Percentiles rank a stretch among this genome's conserved stretches.
Conservation (phyloP, 768 basidiomycete genomes). For the Psilocybe azurescens region DNA sequence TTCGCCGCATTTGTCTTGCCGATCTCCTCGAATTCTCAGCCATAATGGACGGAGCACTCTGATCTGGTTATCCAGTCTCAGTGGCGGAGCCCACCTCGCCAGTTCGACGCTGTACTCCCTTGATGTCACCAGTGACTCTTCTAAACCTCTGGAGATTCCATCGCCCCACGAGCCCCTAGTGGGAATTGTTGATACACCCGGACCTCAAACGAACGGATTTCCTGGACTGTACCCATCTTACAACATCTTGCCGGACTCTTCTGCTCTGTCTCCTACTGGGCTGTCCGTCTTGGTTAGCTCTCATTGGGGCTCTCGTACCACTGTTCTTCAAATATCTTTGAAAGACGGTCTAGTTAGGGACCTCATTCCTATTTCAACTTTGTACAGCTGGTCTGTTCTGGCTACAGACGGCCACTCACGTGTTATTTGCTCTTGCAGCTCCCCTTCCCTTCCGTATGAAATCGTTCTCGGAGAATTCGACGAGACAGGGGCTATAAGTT, state of each 20-base stretch:
- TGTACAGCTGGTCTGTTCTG: slow-evolving; percentile 62
- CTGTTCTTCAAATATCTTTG: slow-evolving; percentile 51
- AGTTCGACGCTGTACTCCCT: slow-evolving; percentile 55
- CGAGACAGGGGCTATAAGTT: slow-evolving; percentile 26
- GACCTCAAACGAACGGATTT: slow-evolving; percentile 40
- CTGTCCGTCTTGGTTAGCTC: slow-evolving; percentile 50
- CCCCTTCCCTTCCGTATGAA: slow-evolving; percentile 50
- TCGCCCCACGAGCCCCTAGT: slow-evolving; percentile 36
- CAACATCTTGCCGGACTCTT: slow-evolving; percentile 48
- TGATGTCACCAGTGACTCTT: slow-evolving; percentile 35
- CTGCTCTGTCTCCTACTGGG: slow-evolving; percentile 15
- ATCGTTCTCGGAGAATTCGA: slow-evolving; percentile 51
- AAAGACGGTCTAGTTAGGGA: slow-evolving; percentile 45
- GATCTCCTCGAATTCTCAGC: slow-evolving; percentile 59
- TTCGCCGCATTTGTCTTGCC: slow-evolving; percentile 48
- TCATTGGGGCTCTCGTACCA: slow-evolving; percentile 57
- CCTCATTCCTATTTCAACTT: slow-evolving; percentile 43
- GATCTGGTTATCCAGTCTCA: slow-evolving; percentile 58
- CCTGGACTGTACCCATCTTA: slow-evolving; percentile 67
- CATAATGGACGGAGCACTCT: slow-evolving; percentile 32
- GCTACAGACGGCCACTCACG: slow-evolving; percentile 48
- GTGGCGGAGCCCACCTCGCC: slow-evolving; percentile 65
- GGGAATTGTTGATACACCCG: slow-evolving; percentile 43
- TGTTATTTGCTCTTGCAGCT: slow-evolving; percentile 56
- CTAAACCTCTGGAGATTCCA: slow-evolving; percentile 4